Conservation (phyloP, 2,329 filamentous ascomycete species). For the Scedosporium minutisporum region DNA sequence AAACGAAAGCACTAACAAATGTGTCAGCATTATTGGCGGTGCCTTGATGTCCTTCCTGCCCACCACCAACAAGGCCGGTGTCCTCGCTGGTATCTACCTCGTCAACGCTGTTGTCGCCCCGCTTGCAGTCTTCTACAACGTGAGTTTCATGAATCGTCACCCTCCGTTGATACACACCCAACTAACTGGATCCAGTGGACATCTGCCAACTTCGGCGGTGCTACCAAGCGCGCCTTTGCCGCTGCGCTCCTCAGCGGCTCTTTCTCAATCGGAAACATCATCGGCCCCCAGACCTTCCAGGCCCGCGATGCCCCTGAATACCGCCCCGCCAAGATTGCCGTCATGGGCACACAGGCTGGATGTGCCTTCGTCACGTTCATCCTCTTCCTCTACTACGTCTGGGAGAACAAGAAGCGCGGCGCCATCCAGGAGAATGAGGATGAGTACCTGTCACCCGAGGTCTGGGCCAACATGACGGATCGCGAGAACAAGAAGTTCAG, state of each 20-base stretch:
- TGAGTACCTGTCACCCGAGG: slow-evolving; percentile 28
- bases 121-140: slow-evolving; percentile 34
- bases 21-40: slow-evolving; percentile 33
- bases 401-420: slow-evolving; percentile 32
- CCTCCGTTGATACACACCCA: background rate
- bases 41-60: slow-evolving; percentile 44
- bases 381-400: slow-evolving; percentile 40
- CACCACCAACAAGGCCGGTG: slow-evolving; percentile 31
- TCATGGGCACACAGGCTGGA: slow-evolving; percentile 40
- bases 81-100: slow-evolving; percentile 39
- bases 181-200: slow-evolving; percentile 19
- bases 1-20: background rate
- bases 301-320: slow-evolving; percentile 22
- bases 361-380: slow-evolving; percentile 29
- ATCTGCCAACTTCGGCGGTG: slow-evolving; percentile 22
- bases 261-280: slow-evolving; percentile 26
- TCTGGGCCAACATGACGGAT: slow-evolving; percentile 43
- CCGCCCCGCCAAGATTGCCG: slow-evolving; percentile 15
- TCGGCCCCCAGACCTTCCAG: slow-evolving; percentile 29
- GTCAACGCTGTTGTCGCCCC: slow-evolving; percentile 39
- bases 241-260: slow-evolving; percentile 38
- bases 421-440: slow-evolving; percentile 27
- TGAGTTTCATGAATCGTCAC: slow-evolving; percentile 14
- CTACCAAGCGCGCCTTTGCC: slow-evolving; percentile 30
- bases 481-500: slow-evolving; percentile 47